phyloP scores from a whole-genome alignment of 305 asterid species.

The Rubia peregrina region DNA sequence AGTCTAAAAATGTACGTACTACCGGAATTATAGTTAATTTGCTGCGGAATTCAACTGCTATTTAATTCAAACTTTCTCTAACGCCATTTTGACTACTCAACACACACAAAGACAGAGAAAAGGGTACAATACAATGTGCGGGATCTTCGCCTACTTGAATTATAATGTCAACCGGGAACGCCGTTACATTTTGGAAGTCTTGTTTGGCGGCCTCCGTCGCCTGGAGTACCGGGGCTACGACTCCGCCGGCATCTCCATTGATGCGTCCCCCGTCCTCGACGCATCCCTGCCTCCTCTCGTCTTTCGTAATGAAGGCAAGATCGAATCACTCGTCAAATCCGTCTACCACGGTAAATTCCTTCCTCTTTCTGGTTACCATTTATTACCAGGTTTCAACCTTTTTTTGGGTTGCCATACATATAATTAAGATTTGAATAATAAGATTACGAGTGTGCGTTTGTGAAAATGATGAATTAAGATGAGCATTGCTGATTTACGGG shows the following conservation, averaged over 20 bases:
- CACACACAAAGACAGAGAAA: neutral
- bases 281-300: constrained; percentile 48
- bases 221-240: constrained; percentile 97
- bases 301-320: constrained; percentile 87
- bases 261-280: constrained; percentile 21
- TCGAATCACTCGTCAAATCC: constrained; percentile 84
- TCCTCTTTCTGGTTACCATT: neutral
- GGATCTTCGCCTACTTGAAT: constrained; percentile 91
- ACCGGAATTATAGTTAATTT: no score
- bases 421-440: neutral
- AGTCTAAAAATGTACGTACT: no score
- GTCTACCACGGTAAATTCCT: constrained; percentile 50
- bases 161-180: constrained; percentile 65
- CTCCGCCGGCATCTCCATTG: constrained; percentile 89
- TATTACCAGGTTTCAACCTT: neutral
- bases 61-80: neutral
- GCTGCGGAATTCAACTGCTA: neutral
- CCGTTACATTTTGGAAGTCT: constrained; percentile 67
- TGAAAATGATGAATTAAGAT: neutral
- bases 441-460: neutral
- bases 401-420: neutral
- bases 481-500: neutral
- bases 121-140: constrained; percentile 64
- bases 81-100: neutral
- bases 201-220: constrained; percentile 89